Base-by-base conservation (phyloP, 1,284 basidiomycete species). In the Coriolopsis trogii region DNA sequence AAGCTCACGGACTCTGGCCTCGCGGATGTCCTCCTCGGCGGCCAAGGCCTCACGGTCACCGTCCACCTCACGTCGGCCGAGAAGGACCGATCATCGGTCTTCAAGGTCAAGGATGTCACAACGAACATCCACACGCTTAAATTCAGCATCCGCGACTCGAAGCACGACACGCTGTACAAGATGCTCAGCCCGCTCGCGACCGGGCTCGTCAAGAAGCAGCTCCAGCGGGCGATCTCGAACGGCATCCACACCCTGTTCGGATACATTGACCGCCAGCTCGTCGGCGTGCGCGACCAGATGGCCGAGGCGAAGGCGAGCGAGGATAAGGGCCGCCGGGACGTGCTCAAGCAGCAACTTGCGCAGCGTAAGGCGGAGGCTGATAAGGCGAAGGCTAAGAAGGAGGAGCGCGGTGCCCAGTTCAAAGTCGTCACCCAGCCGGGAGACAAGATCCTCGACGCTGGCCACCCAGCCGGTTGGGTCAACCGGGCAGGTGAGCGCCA, bases 81-180 rank as follows among this genome's bases (percentile, higher is more conserved):
- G 38, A 82, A 84, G 56, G 87, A 89, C 66, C 75, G 72, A 25
- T 77, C 77, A 15, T 85, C 86, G 39, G 84, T 93, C 13, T 95
- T 95, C 80, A 80, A 81, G 56, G 89, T 95, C 58, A 80, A 88
- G 66, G 73, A 83, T 53, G 87, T 94, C 24, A 72, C 83, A 50
- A 89, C 92, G 66, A 90, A 91, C 67, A 82, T 95, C 45, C 87
- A 91, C 67, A 82, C 87, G 50, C 82, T 98, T 64, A 93, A 91
- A 73, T 97, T 96, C 74, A 82, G 85, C 37, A 93, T 99, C 66
- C 85, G 93, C 25, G 93, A 96, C 66, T 84, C 83, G 64, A 97
- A 96, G 76, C 95, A 97, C 74, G 91, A 96, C 67, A 73, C 92
- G 46, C 71, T 97, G 49, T 96, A 96, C 80, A 95, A 93, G 78